A percentile compares a stretch with the other conserved stretches of the same genome.
phyloP scores from a whole-genome alignment of 495 filamentous ascomycete genomes.

The Geoglossum glabrum region DNA sequence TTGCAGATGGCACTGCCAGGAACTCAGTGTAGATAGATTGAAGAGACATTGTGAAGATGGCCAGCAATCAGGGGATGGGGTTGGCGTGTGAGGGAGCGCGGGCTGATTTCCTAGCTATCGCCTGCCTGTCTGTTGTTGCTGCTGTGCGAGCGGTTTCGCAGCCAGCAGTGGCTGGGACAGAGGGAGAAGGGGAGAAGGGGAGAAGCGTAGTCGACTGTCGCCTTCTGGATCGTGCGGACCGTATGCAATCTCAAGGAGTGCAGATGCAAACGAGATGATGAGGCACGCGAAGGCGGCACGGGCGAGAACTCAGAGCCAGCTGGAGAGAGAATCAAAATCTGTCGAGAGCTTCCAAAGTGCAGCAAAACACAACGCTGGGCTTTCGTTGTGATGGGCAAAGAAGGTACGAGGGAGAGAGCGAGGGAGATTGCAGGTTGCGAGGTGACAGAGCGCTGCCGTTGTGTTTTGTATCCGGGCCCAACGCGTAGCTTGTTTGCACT shows the following conservation, averaged over 20 bases:
- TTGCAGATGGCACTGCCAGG: background rate
- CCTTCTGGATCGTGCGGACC: background rate
- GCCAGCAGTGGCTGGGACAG: background rate
- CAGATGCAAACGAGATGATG: background rate
- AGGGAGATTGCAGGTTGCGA: background rate
- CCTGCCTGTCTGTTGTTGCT: background rate
- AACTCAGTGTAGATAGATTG: conserved; percentile 3
- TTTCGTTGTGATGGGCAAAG: background rate
- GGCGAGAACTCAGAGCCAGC: background rate
- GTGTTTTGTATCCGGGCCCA: background rate
- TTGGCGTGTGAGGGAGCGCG: background rate
- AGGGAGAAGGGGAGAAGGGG: too few relatives aligned
- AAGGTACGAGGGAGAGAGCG: background rate
- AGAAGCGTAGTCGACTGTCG: background rate
- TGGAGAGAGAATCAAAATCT: background rate
- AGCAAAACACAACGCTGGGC: background rate
- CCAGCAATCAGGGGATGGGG: background rate
- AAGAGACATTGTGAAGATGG: conserved; percentile 6
- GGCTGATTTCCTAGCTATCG: background rate
- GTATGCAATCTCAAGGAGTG: background rate
- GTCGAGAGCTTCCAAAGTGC: background rate
- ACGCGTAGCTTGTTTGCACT: background rate
- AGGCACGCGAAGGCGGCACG: background rate
- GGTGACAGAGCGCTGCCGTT: background rate
- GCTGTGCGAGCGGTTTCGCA: background rate